phyloP scores from a whole-genome alignment of 345 rosid genomes.

The Gossypium anomalum region DNA sequence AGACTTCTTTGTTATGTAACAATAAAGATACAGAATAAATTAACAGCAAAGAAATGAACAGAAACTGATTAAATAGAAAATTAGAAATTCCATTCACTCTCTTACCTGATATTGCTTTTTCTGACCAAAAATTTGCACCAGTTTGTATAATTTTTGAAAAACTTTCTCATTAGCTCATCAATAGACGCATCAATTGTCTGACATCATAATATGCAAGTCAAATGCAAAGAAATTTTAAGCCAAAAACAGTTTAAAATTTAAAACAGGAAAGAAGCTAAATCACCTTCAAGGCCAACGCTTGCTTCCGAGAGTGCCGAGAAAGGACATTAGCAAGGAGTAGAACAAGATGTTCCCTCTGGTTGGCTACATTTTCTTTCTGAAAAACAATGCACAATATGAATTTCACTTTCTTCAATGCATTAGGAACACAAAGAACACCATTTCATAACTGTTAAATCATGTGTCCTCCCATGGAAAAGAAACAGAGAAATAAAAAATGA shows the following conservation, averaged over 20 bases:
- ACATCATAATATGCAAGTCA: constrained; percentile 22
- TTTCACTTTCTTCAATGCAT: constrained; percentile 6
- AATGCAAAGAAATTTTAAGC: constrained; percentile 10
- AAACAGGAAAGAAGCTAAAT: constrained; percentile 10
- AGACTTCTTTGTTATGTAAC: not conserved
- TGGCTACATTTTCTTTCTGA: constrained; percentile 83
- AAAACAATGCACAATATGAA: constrained; percentile 9
- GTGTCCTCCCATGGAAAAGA: not conserved
- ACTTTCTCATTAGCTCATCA: constrained; percentile 77
- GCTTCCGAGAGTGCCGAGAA: constrained; percentile 54
- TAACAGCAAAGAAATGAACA: not conserved
- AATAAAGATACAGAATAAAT: not conserved
- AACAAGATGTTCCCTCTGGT: constrained; percentile 92
- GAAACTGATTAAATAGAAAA: not conserved
- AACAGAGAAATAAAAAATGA: not conserved
- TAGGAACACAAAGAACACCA: not conserved
- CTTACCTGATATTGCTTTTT: constrained; percentile 72
- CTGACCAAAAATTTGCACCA: constrained; percentile 90
- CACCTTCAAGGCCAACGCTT: constrained; percentile 51
- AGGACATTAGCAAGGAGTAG: constrained; percentile 75
- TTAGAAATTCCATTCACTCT: not conserved
- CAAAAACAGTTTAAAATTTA: constrained; percentile 5
- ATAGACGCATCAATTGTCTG: constrained; percentile 72
- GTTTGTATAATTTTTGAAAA: constrained; percentile 78
- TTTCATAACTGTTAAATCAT: not conserved